A percentile compares a stretch with the other conserved stretches of the same genome.
These are phyloP conservation scores for Peronospora farinosa DNA, from an alignment of 352 stramenopile genomes.

Conservation along the genomic window DNA sequence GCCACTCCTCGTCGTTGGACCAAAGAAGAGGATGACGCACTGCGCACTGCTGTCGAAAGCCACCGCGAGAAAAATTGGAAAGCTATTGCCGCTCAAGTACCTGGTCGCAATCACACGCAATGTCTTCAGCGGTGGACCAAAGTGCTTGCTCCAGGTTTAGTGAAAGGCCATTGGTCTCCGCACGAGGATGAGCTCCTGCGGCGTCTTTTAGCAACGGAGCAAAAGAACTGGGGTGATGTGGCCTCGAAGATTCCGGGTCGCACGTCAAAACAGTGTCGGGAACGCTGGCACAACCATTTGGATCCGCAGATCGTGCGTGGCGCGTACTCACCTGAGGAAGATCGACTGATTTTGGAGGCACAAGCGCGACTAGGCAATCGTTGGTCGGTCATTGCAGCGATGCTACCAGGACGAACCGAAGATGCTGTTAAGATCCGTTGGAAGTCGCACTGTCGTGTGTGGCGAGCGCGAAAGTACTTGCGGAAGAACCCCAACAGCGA, in stretches of 20 bases:
- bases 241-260: slow-evolving; percentile 78
- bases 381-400: slow-evolving; percentile 87
- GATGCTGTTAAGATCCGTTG: slow-evolving; percentile 91
- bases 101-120: slow-evolving; percentile 86
- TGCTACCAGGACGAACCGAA: slow-evolving; percentile 82
- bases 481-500: slow-evolving; percentile 48
- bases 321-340: slow-evolving; percentile 83
- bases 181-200: slow-evolving; percentile 82
- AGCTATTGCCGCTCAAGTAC: slow-evolving; percentile 82
- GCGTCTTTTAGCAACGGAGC: slow-evolving; percentile 68
- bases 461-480: slow-evolving; percentile 77
- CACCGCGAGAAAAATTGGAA: slow-evolving; percentile 91
- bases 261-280: slow-evolving; percentile 87
- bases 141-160: slow-evolving; percentile 78
- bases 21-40: slow-evolving; percentile 83
- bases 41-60: slow-evolving; percentile 78
- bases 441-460: slow-evolving; percentile 85
- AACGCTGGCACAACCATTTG: slow-evolving; percentile 88
- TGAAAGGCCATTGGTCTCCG: slow-evolving; percentile 88
- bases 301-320: slow-evolving; percentile 86
- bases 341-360: slow-evolving; percentile 83
- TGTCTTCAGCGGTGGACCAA: slow-evolving; percentile 90
- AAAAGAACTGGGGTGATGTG: slow-evolving; percentile 87
- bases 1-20: slow-evolving; percentile 80
- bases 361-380: slow-evolving; percentile 82